Evolutionary conservation across 192 early-diverging fungal genomes (phyloP), one percentile per base, ranked within the genome.

Genomic region (Rhizophlyctis rosea): DNA sequence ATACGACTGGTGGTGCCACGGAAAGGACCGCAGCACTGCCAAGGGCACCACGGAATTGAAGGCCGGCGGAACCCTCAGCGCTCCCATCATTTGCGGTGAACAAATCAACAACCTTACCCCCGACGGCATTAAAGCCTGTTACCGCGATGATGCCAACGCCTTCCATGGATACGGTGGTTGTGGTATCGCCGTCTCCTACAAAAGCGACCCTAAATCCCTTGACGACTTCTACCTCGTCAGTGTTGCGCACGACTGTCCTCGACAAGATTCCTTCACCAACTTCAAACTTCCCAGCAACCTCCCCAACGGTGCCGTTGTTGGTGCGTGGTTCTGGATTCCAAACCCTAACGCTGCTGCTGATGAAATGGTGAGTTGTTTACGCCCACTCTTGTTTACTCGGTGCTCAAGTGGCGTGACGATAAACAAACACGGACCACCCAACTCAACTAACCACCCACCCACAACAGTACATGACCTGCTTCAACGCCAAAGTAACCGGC

Each of bases 401-500:
- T n/a, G n/a, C n/a, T n/a, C n/a, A n/a, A n/a, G n/a, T n/a, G n/a
- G n/a, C n/a, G n/a, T n/a, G n/a, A n/a, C n/a, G n/a, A n/a, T n/a
- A n/a, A n/a, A n/a, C n/a, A n/a, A n/a, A n/a, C n/a, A n/a, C n/a
- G n/a, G n/a, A n/a, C n/a, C n/a, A n/a, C n/a, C n/a, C n/a, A n/a
- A n/a, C n/a, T n/a, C n/a, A n/a, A n/a, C n/a, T n/a, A n/a, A n/a
- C n/a, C n/a, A n/a, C n/a, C n/a, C n/a, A n/a, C n/a, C n/a, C n/a
- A n/a, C n/a, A n/a, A n/a, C n/a, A n/a, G n/a, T 68, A 68, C 67
- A 62, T 62, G 67, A 62, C 61, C 53, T 68, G 67, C 67, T 68
- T 68, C 59, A 56, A 51, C 39, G 51, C 50, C 67, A 54, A 47
- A 18, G 39, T 68, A 50, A 30, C 35, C 51, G 21, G 23, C 49